A percentile compares a stretch with the other conserved stretches of the same genome.
Evolutionary conservation across 768 basidiomycete species (phyloP).

Genomic region (Auricularia sp.): DNA sequence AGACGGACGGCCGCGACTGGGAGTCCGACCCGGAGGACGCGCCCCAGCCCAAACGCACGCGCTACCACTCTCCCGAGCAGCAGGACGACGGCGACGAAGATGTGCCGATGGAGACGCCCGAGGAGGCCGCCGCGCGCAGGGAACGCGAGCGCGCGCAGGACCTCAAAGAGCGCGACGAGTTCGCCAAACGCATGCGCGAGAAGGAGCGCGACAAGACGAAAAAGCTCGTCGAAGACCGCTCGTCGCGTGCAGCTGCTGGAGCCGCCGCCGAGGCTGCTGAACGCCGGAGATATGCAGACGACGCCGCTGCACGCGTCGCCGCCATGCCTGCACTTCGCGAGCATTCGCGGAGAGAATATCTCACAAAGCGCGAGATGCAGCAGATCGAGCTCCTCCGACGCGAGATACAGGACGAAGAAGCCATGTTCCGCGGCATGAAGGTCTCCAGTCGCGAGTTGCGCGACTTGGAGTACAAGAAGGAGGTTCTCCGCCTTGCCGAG

Average conservation of each 20-base stretch:
- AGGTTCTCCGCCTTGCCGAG: conserved; percentile 83
- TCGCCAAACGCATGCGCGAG: conserved; percentile 76
- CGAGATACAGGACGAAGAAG: conserved; percentile 92
- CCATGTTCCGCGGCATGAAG: conserved; percentile 83
- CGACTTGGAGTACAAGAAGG: conserved; percentile 87
- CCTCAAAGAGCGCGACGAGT: conserved; percentile 80
- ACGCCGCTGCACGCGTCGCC: conserved; percentile 37
- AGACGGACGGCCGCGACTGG: conserved; percentile 76
- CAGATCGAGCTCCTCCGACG: conserved; percentile 86
- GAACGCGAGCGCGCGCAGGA: conserved; percentile 76
- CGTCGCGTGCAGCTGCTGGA: conserved; percentile 54
- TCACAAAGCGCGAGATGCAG: conserved; percentile 93
- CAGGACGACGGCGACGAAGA: conserved; percentile 40
- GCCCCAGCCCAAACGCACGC: conserved; percentile 43
- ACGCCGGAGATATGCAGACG: conserved; percentile 74
- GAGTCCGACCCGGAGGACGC: conserved; percentile 85
- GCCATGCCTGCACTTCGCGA: conserved; percentile 69
- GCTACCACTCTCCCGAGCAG: neutral
- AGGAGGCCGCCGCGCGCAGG: conserved; percentile 61
- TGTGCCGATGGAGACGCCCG: conserved; percentile 37
- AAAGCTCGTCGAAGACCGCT: conserved; percentile 86
- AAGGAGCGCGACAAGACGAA: conserved; percentile 81
- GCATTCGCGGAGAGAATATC: conserved; percentile 89
- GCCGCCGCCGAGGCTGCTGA: conserved; percentile 77
- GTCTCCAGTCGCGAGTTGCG: conserved; percentile 71